Conservation (phyloP, 257 asterid species). For the Cynanchum wilfordii region DNA sequence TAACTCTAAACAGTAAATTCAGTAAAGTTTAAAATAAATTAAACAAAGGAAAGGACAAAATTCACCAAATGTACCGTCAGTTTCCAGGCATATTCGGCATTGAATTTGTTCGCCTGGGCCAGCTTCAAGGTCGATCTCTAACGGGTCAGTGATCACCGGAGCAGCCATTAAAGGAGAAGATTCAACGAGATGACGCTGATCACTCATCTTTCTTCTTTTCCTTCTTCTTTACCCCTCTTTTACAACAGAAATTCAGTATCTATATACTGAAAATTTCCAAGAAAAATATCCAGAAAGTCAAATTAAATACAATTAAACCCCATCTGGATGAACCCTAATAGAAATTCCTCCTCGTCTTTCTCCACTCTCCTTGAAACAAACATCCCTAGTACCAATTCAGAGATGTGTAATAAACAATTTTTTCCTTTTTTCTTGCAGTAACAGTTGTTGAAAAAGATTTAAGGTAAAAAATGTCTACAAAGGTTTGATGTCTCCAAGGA, state of each 20-base stretch:
- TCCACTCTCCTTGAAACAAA: not conserved
- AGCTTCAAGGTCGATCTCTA: constrained; percentile 91
- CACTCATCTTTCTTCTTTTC: constrained; percentile 35
- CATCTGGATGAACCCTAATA: constrained; percentile 7
- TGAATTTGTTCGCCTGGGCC: constrained; percentile 98
- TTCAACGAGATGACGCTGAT: constrained; percentile 41
- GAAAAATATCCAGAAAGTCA: not conserved
- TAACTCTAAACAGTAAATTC: not conserved
- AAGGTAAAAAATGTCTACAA: not conserved
- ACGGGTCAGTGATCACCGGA: constrained; percentile 54
- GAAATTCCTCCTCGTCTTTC: not conserved
- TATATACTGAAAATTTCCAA: not conserved
- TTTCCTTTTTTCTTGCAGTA: too few species aligned
- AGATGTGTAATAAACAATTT: not conserved
- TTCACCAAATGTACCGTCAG: constrained; percentile 50
- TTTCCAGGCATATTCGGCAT: constrained; percentile 96
- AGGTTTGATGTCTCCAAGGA: not conserved
- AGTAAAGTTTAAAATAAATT: not conserved
- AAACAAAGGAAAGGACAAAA: constrained; percentile 1
- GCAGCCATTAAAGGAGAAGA: constrained; percentile 60
- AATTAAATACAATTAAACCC: not conserved
- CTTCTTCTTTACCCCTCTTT: not conserved
- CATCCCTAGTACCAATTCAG: not conserved
- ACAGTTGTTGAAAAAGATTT: not conserved
- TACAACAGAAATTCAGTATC: constrained; percentile 6